Conservation (phyloP, 1,284 basidiomycete genomes). For the Phylloboletellus chloephorus region DNA sequence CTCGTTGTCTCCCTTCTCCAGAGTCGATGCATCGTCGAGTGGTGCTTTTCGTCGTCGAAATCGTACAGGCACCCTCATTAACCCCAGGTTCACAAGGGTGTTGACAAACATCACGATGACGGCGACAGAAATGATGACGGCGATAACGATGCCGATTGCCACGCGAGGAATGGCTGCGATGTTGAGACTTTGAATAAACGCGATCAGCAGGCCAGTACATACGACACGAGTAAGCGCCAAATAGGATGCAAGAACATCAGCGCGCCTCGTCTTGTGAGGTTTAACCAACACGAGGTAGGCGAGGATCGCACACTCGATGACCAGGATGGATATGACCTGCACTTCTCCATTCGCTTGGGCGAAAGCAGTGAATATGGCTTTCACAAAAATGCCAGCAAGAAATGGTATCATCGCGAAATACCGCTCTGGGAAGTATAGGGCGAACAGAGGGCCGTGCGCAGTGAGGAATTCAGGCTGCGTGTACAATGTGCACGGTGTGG, state of each 20-base stretch:
- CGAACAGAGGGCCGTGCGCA: conserved; percentile 48
- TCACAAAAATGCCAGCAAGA: conserved; percentile 52
- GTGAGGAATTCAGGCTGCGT: conserved; percentile 32
- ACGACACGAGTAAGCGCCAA: conserved; percentile 59
- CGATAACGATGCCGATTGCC: conserved; percentile 62
- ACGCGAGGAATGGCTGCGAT: conserved; percentile 71
- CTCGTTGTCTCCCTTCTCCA: conserved; percentile 29
- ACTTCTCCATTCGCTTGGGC: conserved; percentile 58
- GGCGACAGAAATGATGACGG: conserved; percentile 55
- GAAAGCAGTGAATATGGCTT: conserved; percentile 71
- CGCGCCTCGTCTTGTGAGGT: conserved; percentile 52
- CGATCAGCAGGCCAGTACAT: conserved; percentile 58
- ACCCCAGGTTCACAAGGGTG: conserved; percentile 42
- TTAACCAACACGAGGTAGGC: conserved; percentile 49
- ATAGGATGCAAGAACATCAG: conserved; percentile 59
- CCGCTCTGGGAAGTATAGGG: conserved; percentile 49
- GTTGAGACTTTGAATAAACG: conserved; percentile 56
- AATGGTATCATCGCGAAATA: conserved; percentile 56
- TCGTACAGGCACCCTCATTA: conserved; percentile 28
- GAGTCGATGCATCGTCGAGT: conserved; percentile 14
- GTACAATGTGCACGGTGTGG: conserved; percentile 38
- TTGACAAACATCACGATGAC: conserved; percentile 59
- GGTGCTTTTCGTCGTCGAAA: conserved; percentile 12
- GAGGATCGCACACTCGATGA: conserved; percentile 63
- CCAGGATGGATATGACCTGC: conserved; percentile 67